Conservation (phyloP, 345 rosid species). For the Ricinus communis region DNA sequence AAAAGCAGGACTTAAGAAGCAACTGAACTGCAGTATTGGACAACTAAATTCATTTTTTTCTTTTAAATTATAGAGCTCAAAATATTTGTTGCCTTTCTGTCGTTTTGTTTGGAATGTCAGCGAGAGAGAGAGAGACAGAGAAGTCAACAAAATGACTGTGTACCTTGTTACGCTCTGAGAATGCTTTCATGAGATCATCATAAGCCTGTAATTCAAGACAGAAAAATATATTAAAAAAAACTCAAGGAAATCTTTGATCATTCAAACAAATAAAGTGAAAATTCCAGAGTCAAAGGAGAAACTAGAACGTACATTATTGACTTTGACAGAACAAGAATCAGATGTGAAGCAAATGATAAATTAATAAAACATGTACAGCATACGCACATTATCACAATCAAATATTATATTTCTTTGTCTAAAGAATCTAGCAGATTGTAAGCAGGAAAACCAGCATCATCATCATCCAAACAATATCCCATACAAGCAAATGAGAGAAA, state of each 20-base stretch:
- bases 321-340: neutral
- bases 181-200: constrained; percentile 81
- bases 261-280: no score
- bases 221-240: neutral
- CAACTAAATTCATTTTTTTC: constrained; percentile 3
- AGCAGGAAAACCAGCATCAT: neutral
- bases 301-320: no score
- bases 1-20: neutral
- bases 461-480: no score
- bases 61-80: neutral
- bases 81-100: no score
- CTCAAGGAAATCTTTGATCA: constrained; percentile 2
- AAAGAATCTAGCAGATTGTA: neutral
- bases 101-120: no score
- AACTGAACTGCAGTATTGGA: neutral
- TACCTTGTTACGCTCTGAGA: constrained; percentile 93
- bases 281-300: no score
- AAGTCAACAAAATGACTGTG: neutral
- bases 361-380: no score
- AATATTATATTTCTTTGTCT: neutral
- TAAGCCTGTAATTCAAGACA: constrained; percentile 62
- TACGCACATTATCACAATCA: no score
- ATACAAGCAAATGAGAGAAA: no score
- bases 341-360: neutral
- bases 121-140: constrained; percentile 4